phyloP scores from a whole-genome alignment of 192 early-diverging fungal species.

The Gamsiella multidivaricata region DNA sequence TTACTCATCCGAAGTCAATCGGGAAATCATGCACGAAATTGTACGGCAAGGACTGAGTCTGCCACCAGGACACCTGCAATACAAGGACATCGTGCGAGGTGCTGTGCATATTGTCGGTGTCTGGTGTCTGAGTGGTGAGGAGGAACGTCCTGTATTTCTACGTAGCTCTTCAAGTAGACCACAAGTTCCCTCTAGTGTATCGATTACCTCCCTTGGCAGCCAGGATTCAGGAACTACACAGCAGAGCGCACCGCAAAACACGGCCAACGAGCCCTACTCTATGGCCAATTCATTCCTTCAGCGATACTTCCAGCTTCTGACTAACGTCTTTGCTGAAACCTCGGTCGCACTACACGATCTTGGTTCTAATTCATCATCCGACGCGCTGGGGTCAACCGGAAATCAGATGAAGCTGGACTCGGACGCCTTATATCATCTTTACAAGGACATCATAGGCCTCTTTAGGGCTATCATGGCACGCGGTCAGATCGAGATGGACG shows the following conservation, averaged over 20 bases:
- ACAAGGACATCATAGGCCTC: conserved; percentile 75
- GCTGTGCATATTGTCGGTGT: conserved; percentile 73
- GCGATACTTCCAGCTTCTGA: conserved; percentile 74
- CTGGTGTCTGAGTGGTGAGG: conserved; percentile 74
- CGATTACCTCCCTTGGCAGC: conserved; percentile 12
- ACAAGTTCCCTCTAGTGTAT: conserved; percentile 12
- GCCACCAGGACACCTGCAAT: conserved; percentile 64
- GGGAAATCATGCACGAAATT: conserved; percentile 84
- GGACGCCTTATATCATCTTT: conserved; percentile 63
- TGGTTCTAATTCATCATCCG: conserved; percentile 51
- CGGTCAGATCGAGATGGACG: conserved; percentile 64
- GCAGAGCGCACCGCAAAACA: conserved; percentile 7
- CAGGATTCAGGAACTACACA: conserved; percentile 14
- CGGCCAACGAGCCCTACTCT: conserved; percentile 35
- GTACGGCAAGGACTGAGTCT: conserved; percentile 75
- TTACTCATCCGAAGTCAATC: conserved; percentile 62
- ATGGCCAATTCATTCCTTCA: conserved; percentile 71
- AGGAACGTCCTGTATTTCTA: conserved; percentile 78
- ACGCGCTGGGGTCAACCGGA: conserved; percentile 31
- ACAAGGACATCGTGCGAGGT: conserved; percentile 73
- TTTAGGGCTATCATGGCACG: conserved; percentile 69
- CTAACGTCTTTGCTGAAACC: conserved; percentile 69
- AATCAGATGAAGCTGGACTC: conserved; percentile 57
- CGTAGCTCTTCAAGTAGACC: conserved; percentile 44
- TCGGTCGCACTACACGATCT: conserved; percentile 16